Conservation (phyloP, 2,329 filamentous ascomycete species). For the Cercospora sp. region DNA sequence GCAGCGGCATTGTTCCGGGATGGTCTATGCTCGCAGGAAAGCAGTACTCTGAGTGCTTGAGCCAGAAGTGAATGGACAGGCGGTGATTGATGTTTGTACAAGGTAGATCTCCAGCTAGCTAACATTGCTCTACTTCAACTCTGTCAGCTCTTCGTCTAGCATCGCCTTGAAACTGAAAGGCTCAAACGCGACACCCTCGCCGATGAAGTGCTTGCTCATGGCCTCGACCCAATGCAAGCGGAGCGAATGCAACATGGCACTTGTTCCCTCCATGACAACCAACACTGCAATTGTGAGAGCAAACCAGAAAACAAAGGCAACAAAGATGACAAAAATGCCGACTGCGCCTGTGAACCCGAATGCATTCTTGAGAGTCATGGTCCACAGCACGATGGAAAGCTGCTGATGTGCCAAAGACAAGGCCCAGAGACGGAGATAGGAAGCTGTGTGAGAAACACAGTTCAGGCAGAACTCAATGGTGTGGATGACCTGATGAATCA, state of each 20-base stretch:
- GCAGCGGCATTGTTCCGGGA: background rate
- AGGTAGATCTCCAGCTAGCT: constrained; percentile 7
- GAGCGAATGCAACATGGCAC: constrained; percentile 90
- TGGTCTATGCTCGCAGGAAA: background rate
- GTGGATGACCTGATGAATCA: constrained; percentile 99
- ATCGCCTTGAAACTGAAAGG: constrained; percentile 85
- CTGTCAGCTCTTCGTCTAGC: constrained; percentile 71
- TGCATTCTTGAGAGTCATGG: constrained; percentile 84
- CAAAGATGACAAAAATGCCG: constrained; percentile 77
- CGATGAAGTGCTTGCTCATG: constrained; percentile 96
- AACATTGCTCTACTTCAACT: constrained; percentile 35
- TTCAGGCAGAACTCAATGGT: constrained; percentile 99
- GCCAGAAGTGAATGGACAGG: background rate
- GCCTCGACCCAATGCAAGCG: constrained; percentile 95
- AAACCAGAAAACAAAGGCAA: constrained; percentile 89
- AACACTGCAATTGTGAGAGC: constrained; percentile 75
- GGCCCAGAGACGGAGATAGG: constrained; percentile 97
- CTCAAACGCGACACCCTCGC: constrained; percentile 76
- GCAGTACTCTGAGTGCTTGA: background rate
- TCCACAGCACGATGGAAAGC: constrained; percentile 92
- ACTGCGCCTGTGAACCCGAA: constrained; percentile 61
- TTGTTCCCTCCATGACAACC: constrained; percentile 94
- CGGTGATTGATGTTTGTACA: background rate
- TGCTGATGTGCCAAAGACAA: constrained; percentile 96
- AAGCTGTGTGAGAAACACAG: constrained; percentile 97